These are phyloP conservation scores for Bipolaris zeicola DNA, from an alignment of 2,329 filamentous ascomycete genomes.

Conservation along the genomic window DNA sequence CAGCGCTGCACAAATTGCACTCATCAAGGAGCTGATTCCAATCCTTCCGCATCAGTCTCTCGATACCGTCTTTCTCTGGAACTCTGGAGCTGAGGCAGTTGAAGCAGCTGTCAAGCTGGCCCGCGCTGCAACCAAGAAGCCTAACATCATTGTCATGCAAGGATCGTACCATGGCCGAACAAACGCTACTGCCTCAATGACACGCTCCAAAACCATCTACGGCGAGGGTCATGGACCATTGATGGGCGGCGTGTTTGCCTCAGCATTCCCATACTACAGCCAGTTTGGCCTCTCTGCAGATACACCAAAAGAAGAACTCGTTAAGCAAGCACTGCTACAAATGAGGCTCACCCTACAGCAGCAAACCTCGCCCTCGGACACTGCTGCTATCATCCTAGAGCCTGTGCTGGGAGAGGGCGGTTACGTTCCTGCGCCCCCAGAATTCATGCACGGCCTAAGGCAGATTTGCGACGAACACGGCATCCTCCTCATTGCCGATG, in stretches of 20 bases:
- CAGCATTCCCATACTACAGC: conserved; percentile 40
- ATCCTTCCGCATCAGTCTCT: conserved; percentile 37
- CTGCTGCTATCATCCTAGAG: conserved; percentile 38
- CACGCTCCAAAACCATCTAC: conserved; percentile 39
- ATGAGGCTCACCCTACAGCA: conserved; percentile 35
- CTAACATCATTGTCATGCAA: conserved; percentile 42
- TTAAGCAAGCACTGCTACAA: conserved; percentile 32
- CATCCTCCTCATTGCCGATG: conserved; percentile 52
- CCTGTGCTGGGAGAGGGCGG: conserved; percentile 38
- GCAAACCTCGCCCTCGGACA: conserved; percentile 36
- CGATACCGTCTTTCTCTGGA: conserved; percentile 40
- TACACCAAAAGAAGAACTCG: conserved; percentile 35
- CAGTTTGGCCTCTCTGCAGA: conserved; percentile 31
- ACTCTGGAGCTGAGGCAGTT: conserved; percentile 39
- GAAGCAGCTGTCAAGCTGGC: conserved; percentile 38
- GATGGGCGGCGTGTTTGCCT: conserved; percentile 39
- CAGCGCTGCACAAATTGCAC: conserved; percentile 35
- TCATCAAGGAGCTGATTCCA: conserved; percentile 35
- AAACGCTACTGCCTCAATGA: conserved; percentile 39
- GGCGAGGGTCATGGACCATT: conserved; percentile 38
- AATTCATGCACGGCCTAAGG: conserved; percentile 44
- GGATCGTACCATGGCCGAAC: conserved; percentile 40
- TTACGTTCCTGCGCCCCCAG: conserved; percentile 37
- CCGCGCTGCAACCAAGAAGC: conserved; percentile 38
- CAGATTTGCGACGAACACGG: conserved; percentile 53